A percentile compares a stretch with the other conserved stretches of the same genome.
phyloP scores from a whole-genome alignment of 371 early-diverging fungal genomes.

The Apophysomyces ossiformis region DNA sequence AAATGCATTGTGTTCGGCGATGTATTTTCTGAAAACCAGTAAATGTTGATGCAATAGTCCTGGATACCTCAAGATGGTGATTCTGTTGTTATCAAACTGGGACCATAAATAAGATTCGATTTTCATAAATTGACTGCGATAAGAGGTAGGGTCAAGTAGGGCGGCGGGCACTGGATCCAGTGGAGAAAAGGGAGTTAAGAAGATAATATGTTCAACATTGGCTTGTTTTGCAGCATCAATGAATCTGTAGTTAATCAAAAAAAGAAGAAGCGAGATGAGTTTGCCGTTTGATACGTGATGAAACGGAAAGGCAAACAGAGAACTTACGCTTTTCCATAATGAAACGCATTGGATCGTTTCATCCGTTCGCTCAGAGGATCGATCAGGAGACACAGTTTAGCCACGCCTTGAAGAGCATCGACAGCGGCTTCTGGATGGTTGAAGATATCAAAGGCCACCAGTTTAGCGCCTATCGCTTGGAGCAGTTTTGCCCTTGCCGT shows the following conservation, averaged over 20 bases:
- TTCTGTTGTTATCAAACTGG: conserved; percentile 35
- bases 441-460: conserved; percentile 48
- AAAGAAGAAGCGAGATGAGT: too few relatives aligned
- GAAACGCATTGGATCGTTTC: conserved; percentile 44
- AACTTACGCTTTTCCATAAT: conserved; percentile 51
- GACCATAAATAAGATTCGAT: conserved; percentile 47
- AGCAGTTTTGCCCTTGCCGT: conserved; percentile 40
- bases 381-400: conserved; percentile 47
- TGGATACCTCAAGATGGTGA: conserved; percentile 54
- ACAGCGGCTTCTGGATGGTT: conserved; percentile 39
- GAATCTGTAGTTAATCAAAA: conserved; percentile 33
- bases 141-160: conserved; percentile 25
- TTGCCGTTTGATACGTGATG: background rate
- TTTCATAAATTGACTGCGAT: conserved; percentile 48
- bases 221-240: conserved; percentile 55
- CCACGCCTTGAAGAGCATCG: conserved; percentile 41
- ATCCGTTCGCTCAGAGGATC: conserved; percentile 54
- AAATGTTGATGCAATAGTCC: conserved; percentile 55
- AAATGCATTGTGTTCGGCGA: conserved; percentile 51
- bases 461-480: conserved; percentile 36
- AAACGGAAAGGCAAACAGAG: conserved; percentile 1
- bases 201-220: conserved; percentile 50
- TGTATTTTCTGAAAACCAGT: conserved; percentile 50
- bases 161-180: conserved; percentile 32
- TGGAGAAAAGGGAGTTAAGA: conserved; percentile 50